Base-by-base conservation (phyloP, 352 stramenopile genomes). In the Phytophthora syringae region DNA sequence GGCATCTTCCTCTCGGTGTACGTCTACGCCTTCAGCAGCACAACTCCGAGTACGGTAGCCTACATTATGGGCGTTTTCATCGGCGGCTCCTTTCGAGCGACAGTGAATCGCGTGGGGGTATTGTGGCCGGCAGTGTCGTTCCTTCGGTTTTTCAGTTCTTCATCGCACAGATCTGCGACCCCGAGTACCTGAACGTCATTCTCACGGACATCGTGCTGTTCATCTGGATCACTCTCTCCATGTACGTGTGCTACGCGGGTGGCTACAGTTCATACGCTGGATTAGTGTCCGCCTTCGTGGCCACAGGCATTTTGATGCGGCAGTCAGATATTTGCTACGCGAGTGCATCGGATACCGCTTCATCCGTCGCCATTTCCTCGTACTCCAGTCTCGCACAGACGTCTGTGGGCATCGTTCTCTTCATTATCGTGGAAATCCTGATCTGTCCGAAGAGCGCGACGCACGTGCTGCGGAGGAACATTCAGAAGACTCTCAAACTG, bases 81-180 rank as follows among this genome's bases (percentile, higher is more conserved):
- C 21, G 84, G 84, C 28, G 82, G 83, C 11, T 90, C 79, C 3
- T 93, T 93, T 54, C 83, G 82, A 51, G 71, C 87, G 18, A 93
- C 84, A 0, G 79, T 90, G 52, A 92, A 92, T 37, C 85, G 85
- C 59, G 85, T 93, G 18, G 85, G 79, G 85, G 85, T 36, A 80
- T 93, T 25, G 82, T 93, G 27, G 85, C 85, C 0, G 85, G 85
- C 2, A 91, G 79, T 51, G 84, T 93, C 21, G 78, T 93, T 39
- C 85, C 85, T 16, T 92, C 82, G 13, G 82, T 93, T 5, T 90
- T 91, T 61, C 79, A 90, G 74, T 92, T 91, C 49, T 93, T 92
- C 74, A 88, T 91, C 48, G 74, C 74, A 2, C 84, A 92, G 39
- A 76, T 87, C 2, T 93, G 85, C 42, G 43, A 62, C 21, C 73